Evolutionary conservation across 1,284 basidiomycete genomes (phyloP).

Genomic region (Xerocomus amazonicus): DNA sequence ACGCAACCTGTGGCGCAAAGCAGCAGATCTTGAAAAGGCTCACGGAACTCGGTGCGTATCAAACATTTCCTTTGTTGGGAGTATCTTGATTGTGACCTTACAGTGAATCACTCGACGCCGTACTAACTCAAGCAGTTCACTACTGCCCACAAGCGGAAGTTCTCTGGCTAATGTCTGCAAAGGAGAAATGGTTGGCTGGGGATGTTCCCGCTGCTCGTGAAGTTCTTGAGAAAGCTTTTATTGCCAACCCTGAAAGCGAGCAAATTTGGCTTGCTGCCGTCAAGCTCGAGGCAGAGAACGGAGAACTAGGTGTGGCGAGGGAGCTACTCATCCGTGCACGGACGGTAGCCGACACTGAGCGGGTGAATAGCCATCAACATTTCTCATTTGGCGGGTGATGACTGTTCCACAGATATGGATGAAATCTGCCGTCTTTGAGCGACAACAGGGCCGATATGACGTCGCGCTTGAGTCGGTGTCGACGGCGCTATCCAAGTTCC

Average conservation of each 20-base stretch:
- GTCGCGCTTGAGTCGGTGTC: conserved; percentile 73
- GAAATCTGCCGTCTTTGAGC: conserved; percentile 94
- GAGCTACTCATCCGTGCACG: conserved; percentile 87
- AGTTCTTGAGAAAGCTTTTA: conserved; percentile 87
- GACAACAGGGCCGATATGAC: conserved; percentile 78
- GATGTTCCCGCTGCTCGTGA: conserved; percentile 86
- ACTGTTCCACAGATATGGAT: conserved; percentile 80
- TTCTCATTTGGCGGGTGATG: background rate
- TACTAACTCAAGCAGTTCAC: conserved; percentile 80
- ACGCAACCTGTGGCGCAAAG: conserved; percentile 81
- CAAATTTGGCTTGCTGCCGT: conserved; percentile 97
- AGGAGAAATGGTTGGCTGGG: conserved; percentile 89
- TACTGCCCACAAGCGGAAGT: conserved; percentile 94
- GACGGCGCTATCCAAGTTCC: conserved; percentile 78
- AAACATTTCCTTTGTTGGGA: background rate
- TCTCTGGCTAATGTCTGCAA: conserved; percentile 96
- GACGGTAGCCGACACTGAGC: conserved; percentile 84
- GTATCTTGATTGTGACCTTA: conserved; percentile 1
- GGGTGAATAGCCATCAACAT: conserved; percentile 50
- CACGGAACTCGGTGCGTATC: conserved; percentile 71
- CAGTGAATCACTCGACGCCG: conserved; percentile 78
- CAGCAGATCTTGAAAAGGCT: conserved; percentile 87
- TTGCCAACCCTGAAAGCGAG: conserved; percentile 94
- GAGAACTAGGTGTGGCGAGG: conserved; percentile 80
- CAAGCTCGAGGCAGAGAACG: conserved; percentile 93